A percentile compares a stretch with the other conserved stretches of the same genome.
Evolutionary conservation across 495 filamentous ascomycete genomes (phyloP).

Genomic region (Choiromyces venosus): DNA sequence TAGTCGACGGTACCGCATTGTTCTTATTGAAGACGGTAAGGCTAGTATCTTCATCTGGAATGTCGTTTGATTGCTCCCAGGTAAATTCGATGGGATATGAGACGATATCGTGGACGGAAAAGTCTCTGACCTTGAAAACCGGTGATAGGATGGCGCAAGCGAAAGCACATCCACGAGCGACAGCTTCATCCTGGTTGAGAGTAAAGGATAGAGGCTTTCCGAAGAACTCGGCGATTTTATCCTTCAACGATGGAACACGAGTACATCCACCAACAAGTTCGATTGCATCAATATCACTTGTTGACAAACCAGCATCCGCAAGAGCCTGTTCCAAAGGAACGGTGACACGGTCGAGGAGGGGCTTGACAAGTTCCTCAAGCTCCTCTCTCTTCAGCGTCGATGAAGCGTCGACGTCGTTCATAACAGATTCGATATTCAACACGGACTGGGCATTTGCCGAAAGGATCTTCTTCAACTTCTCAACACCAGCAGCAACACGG

Average conservation of each 20-base stretch:
- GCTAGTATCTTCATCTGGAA: conserved; percentile 97
- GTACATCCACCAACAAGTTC: conserved; percentile 94
- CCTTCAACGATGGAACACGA: conserved; percentile 90
- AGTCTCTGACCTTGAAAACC: conserved; percentile 97
- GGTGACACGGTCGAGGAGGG: conserved; percentile 69
- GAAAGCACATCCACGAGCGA: conserved; percentile 94
- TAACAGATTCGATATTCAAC: conserved; percentile 96
- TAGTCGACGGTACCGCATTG: conserved; percentile 96
- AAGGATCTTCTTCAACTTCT: conserved; percentile 98
- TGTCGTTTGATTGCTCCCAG: conserved; percentile 98
- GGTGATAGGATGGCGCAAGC: conserved; percentile 97
- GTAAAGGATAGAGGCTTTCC: conserved; percentile 90
- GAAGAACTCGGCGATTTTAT: conserved; percentile 83
- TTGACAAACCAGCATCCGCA: conserved; percentile 78
- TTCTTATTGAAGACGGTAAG: conserved; percentile 96
- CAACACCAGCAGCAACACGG: conserved; percentile 77
- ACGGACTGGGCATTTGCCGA: conserved; percentile 91
- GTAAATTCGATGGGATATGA: conserved; percentile 98
- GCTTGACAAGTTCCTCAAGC: conserved; percentile 82
- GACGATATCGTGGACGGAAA: conserved; percentile 93
- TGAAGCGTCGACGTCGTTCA: conserved; percentile 93
- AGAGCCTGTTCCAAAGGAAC: conserved; percentile 81
- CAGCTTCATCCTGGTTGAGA: conserved; percentile 95
- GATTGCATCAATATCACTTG: conserved; percentile 87
- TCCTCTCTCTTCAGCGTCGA: conserved; percentile 89